Conservation (phyloP, 306 rosid species). For the Lithocarpus polystachyus region DNA sequence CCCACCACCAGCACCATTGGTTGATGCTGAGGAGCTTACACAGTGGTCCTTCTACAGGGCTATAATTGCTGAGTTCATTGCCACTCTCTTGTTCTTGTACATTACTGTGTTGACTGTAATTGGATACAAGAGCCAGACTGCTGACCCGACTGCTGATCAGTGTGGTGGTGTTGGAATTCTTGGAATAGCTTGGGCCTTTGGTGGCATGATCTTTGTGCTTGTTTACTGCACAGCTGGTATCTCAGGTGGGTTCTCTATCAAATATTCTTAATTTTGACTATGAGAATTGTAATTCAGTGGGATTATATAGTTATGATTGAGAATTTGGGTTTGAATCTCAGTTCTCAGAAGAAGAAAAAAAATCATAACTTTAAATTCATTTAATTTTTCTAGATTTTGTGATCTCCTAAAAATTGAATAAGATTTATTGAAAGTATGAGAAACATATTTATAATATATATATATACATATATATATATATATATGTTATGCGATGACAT, state of each 20-base stretch:
- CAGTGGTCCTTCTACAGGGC: slow-evolving; percentile 89
- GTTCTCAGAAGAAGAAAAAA: too few relatives aligned
- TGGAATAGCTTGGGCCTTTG: slow-evolving; percentile 30
- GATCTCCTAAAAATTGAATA: too few relatives aligned
- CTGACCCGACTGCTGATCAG: neutral
- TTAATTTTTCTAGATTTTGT: too few relatives aligned
- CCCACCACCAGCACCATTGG: slow-evolving; percentile 65
- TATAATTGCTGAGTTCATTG: slow-evolving; percentile 80
- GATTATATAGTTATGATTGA: too few relatives aligned
- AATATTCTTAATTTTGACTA: neutral
- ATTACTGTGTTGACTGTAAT: slow-evolving; percentile 51
- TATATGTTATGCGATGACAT: too few relatives aligned
- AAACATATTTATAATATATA: too few relatives aligned
- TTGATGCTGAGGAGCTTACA: slow-evolving; percentile 52
- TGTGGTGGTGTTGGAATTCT: slow-evolving; percentile 24
- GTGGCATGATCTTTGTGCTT: slow-evolving; percentile 30
- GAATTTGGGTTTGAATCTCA: too few relatives aligned
- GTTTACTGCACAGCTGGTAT: slow-evolving; percentile 33
- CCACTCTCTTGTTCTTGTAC: slow-evolving; percentile 81
- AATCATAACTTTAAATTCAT: neutral
- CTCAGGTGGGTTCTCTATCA: slow-evolving; percentile 13
- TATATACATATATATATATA: too few relatives aligned
- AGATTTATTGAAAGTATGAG: too few relatives aligned
- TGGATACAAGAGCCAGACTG: slow-evolving; percentile 34
- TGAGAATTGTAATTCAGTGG: too few relatives aligned